Evolutionary conservation across 2,329 filamentous ascomycete genomes (phyloP).

Genomic region (Ceratocystis eucalypticola): DNA sequence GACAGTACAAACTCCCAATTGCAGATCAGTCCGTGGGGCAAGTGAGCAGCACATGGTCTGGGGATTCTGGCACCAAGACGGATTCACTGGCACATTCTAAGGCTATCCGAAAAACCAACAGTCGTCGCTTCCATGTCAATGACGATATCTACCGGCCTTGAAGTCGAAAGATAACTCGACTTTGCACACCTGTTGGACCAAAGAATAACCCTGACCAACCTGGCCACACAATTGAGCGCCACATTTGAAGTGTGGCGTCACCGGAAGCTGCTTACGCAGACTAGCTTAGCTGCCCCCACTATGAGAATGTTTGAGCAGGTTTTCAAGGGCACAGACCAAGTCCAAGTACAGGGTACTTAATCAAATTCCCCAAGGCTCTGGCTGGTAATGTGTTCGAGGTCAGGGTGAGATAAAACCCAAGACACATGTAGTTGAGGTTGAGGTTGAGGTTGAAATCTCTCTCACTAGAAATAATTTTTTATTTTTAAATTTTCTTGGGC

Average conservation of each 20-base stretch:
- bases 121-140: too few relatives aligned
- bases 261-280: not conserved
- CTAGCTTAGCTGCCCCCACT: slow-evolving; percentile 12
- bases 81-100: too few relatives aligned
- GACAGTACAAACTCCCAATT: too few relatives aligned
- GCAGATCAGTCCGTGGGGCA: too few relatives aligned
- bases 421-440: not conserved
- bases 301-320: slow-evolving; percentile 42
- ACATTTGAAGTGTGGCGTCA: not conserved
- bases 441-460: not conserved
- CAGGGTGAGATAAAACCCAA: not conserved
- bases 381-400: not conserved
- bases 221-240: not conserved
- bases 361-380: not conserved
- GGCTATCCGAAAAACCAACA: too few relatives aligned
- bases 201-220: too few relatives aligned
- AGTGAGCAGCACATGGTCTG: too few relatives aligned
- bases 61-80: too few relatives aligned
- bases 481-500: too few relatives aligned
- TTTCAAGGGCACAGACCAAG: slow-evolving; percentile 25
- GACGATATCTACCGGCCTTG: too few relatives aligned
- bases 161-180: not conserved
- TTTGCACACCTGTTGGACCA: not conserved
- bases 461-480: not conserved
- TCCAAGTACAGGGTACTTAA: slow-evolving; percentile 28